Conservation (phyloP, 208 protist species). For the Trypanosoma cruzi region DNA sequence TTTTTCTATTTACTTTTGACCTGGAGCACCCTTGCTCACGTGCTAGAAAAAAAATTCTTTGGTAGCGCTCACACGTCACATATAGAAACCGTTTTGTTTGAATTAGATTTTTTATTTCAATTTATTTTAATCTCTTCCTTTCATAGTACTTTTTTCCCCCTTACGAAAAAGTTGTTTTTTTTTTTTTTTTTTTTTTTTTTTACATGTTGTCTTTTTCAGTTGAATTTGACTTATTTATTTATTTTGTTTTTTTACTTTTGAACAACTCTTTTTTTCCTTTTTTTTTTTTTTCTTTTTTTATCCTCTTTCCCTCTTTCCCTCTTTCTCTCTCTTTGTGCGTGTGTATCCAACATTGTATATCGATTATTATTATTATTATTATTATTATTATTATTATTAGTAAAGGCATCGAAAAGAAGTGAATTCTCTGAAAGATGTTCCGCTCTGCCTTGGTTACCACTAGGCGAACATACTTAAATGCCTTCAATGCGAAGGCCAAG, state of each 20-base stretch:
- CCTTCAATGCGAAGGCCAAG: conserved; percentile 88
- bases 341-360: no score
- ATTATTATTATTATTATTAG: conserved; percentile 11
- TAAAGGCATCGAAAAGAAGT: conserved; percentile 23
- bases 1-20: neutral
- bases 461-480: conserved; percentile 81
- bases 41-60: conserved; percentile 7
- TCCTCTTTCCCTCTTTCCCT: conserved; percentile 14
- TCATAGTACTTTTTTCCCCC: neutral
- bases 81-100: conserved; percentile 12
- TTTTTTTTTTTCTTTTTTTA: conserved; percentile 25
- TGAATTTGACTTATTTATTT: conserved; percentile 14
- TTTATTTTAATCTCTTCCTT: conserved; percentile 5
- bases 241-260: conserved; percentile 6
- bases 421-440: conserved; percentile 47
- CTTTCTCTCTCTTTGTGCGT: neutral
- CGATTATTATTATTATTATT: conserved; percentile 4
- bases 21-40: conserved; percentile 6
- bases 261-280: neutral
- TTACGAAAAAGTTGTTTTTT: no score
- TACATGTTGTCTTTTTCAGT: no score
- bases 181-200: conserved; percentile 24
- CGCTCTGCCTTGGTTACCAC: conserved; percentile 57
- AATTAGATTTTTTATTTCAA: conserved; percentile 16
- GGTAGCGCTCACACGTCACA: conserved; percentile 2